Conservation (phyloP, 495 filamentous ascomycete genomes). For the Acidiella bohemica region DNA sequence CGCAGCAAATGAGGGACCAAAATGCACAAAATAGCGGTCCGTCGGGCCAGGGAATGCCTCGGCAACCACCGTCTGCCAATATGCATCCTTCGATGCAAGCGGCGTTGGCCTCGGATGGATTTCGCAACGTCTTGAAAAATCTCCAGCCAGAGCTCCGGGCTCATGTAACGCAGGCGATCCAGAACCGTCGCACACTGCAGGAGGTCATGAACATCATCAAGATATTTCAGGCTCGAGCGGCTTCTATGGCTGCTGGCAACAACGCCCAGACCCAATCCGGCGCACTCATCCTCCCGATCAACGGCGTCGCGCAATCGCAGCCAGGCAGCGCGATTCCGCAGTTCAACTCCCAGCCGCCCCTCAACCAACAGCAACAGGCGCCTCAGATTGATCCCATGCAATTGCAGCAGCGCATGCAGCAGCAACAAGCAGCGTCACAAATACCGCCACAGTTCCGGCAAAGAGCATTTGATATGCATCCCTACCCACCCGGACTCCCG, state of each 20-base stretch:
- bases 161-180: no score
- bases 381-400: conserved; percentile 13
- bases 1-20: conserved; percentile 15
- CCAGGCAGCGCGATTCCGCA: conserved; percentile 5
- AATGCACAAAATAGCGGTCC: conserved; percentile 1
- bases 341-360: conserved; percentile 12
- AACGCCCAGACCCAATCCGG: no score
- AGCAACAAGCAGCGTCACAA: no score
- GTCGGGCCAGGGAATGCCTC: neutral
- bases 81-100: no score
- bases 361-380: conserved; percentile 10
- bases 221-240: no score
- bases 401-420: conserved; percentile 11
- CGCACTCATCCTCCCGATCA: no score
- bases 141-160: no score
- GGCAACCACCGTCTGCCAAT: conserved; percentile 5
- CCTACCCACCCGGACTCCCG: conserved; percentile 13
- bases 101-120: conserved; percentile 1
- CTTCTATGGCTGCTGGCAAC: no score
- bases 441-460: conserved; percentile 9
- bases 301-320: no score
- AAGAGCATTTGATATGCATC: conserved; percentile 11
- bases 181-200: no score
- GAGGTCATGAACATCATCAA: no score
- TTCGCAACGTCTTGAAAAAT: neutral